Percentiles rank a stretch among this genome's conserved stretches.
Conservation (phyloP, 2,329 filamentous ascomycete species). For the Aspergillus brasiliensis region DNA sequence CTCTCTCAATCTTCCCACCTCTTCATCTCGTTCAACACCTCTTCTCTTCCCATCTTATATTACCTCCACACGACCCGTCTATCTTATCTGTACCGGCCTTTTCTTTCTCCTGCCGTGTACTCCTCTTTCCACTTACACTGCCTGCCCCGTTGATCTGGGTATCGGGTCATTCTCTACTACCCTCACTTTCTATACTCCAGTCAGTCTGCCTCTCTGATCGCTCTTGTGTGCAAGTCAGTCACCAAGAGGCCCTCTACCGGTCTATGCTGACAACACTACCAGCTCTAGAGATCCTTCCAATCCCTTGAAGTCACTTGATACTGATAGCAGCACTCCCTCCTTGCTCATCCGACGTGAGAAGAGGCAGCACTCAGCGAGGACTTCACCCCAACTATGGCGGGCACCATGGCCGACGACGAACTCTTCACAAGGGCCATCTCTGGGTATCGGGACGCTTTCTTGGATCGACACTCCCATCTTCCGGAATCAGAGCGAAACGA, state of each 20-base stretch:
- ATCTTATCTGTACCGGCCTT: background rate
- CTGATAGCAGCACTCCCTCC: slow-evolving; percentile 35
- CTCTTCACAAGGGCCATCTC: slow-evolving; percentile 45
- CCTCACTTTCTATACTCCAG: background rate
- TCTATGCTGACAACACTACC: slow-evolving; percentile 9
- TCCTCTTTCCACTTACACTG: background rate
- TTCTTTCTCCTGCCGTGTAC: background rate
- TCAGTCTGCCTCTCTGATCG: slow-evolving; percentile 1
- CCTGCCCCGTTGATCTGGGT: background rate
- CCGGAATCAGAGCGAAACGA: slow-evolving; percentile 44
- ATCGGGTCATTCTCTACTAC: background rate
- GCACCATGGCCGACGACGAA: slow-evolving; percentile 41
- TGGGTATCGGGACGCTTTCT: slow-evolving; percentile 46
- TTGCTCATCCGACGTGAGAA: slow-evolving; percentile 11
- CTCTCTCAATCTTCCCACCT: slow-evolving; percentile 2
- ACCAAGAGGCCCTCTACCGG: background rate
- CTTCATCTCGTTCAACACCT: background rate
- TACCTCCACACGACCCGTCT: background rate
- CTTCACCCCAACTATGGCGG: slow-evolving; percentile 34
- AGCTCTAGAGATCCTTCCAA: slow-evolving; percentile 9
- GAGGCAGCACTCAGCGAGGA: slow-evolving; percentile 21
- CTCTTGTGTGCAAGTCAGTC: background rate
- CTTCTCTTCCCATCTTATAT: background rate
- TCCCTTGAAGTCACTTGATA: slow-evolving; percentile 21
- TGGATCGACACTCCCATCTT: slow-evolving; percentile 44